These are phyloP conservation scores for Cercospora brassicicola DNA, from an alignment of 2,329 filamentous ascomycete genomes.

Conservation along the genomic window DNA sequence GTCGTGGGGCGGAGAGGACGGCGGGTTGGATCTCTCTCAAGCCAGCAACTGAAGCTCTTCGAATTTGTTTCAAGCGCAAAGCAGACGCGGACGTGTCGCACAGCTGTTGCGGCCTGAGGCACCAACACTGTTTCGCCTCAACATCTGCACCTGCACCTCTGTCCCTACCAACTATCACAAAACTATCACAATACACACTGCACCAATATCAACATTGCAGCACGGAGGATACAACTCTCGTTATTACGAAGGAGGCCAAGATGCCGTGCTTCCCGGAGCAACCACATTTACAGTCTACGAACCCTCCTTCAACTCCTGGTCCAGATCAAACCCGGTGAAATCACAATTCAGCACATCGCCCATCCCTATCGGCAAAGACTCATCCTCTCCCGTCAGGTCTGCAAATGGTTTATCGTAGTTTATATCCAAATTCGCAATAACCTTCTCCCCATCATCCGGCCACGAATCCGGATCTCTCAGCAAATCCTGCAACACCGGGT, in stretches of 20 bases:
- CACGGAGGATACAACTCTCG: neutral
- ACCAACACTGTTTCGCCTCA: neutral
- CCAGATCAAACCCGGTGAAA: neutral
- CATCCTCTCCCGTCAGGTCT: neutral
- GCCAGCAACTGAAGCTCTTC: neutral
- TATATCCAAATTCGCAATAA: neutral
- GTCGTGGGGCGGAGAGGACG: neutral
- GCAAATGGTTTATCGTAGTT: neutral
- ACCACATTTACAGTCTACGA: neutral
- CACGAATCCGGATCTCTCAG: constrained; percentile 17
- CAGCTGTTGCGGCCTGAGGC: neutral
- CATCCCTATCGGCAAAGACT: neutral
- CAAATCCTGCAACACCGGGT: constrained; percentile 16
- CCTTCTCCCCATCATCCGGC: constrained; percentile 16
- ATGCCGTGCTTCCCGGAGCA: neutral
- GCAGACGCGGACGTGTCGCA: constrained; percentile 5
- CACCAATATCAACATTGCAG: neutral
- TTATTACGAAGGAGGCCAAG: neutral
- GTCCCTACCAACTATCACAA: neutral
- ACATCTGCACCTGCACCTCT: neutral
- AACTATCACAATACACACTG: neutral
- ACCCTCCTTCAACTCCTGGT: neutral
- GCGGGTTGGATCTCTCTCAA: neutral
- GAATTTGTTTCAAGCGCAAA: constrained; percentile 8
- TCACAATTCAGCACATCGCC: neutral